phyloP scores from a whole-genome alignment of 768 basidiomycete species.

The Hysterangium stoloniferum region DNA sequence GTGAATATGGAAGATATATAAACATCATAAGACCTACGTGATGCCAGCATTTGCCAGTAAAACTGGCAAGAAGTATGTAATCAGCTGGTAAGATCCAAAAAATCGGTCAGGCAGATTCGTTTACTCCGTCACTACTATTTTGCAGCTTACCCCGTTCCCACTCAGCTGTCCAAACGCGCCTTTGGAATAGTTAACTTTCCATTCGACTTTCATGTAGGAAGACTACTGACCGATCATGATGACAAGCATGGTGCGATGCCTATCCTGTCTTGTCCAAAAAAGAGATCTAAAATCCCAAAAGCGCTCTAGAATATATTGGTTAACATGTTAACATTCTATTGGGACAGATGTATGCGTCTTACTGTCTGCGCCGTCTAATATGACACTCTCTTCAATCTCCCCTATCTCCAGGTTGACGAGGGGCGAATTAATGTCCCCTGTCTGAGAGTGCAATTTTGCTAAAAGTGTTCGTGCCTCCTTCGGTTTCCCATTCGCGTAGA shows the following conservation, averaged over 20 bases:
- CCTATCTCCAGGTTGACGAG: slow-evolving; percentile 43
- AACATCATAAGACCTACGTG: slow-evolving; percentile 17
- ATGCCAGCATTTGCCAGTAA: slow-evolving; percentile 42
- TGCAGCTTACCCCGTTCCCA: slow-evolving; percentile 35
- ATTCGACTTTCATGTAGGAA: not conserved
- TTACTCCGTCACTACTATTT: not conserved
- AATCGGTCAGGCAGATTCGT: too few relatives aligned
- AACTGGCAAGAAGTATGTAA: slow-evolving; percentile 43
- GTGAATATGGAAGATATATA: not conserved
- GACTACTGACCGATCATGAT: slow-evolving; percentile 35
- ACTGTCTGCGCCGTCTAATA: slow-evolving; percentile 40
- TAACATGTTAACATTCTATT: not conserved
- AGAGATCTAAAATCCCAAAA: slow-evolving; percentile 52
- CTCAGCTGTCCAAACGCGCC: slow-evolving; percentile 35
- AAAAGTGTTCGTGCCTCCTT: slow-evolving; percentile 37
- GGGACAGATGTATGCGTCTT: slow-evolving; percentile 14
- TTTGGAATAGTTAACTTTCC: not conserved
- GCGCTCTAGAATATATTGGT: slow-evolving; percentile 15
- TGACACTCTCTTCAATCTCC: slow-evolving; percentile 46
- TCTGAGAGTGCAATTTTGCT: slow-evolving; percentile 41
- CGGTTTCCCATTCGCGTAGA: slow-evolving; percentile 38
- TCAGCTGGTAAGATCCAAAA: not conserved
- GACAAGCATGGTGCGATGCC: slow-evolving; percentile 43
- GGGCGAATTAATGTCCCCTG: slow-evolving; percentile 39
- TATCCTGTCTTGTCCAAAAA: slow-evolving; percentile 37